Evolutionary conservation across 2,329 filamentous ascomycete genomes (phyloP).

Genomic region (Ampelomyces quisqualis): DNA sequence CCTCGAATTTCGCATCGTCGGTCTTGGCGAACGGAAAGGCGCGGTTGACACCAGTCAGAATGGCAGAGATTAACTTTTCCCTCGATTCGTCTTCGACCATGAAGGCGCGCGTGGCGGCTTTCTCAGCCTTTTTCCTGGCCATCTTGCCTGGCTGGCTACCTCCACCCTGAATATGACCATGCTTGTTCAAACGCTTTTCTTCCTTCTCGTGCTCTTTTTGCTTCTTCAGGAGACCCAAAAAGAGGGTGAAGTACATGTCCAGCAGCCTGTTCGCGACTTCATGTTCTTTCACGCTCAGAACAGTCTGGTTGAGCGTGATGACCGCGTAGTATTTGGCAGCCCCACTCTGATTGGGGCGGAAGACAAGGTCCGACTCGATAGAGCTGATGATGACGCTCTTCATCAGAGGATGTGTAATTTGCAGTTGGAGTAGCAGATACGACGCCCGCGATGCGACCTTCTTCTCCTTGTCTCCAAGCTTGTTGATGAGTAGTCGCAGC

Average conservation of each 20-base stretch:
- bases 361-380: conserved; percentile 83
- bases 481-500: conserved; percentile 88
- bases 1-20: conserved; percentile 78
- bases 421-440: conserved; percentile 87
- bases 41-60: conserved; percentile 92
- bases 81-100: conserved; percentile 64
- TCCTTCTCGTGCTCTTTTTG: conserved; percentile 45
- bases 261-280: conserved; percentile 77
- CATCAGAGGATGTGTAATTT: conserved; percentile 89
- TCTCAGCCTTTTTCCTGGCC: conserved; percentile 50
- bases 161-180: conserved; percentile 56
- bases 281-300: conserved; percentile 81
- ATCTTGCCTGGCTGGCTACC: conserved; percentile 56
- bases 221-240: conserved; percentile 76
- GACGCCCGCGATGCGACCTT: conserved; percentile 95
- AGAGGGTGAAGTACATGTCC: conserved; percentile 89
- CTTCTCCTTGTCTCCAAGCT: conserved; percentile 90
- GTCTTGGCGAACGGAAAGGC: conserved; percentile 89
- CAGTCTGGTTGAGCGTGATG: conserved; percentile 96
- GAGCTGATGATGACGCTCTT: conserved; percentile 81
- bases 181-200: conserved; percentile 48
- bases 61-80: conserved; percentile 88
- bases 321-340: conserved; percentile 94
- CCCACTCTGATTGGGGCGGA: conserved; percentile 81
- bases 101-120: conserved; percentile 47